Evolutionary conservation across 768 basidiomycete species (phyloP).

Genomic region (Mycena venus): DNA sequence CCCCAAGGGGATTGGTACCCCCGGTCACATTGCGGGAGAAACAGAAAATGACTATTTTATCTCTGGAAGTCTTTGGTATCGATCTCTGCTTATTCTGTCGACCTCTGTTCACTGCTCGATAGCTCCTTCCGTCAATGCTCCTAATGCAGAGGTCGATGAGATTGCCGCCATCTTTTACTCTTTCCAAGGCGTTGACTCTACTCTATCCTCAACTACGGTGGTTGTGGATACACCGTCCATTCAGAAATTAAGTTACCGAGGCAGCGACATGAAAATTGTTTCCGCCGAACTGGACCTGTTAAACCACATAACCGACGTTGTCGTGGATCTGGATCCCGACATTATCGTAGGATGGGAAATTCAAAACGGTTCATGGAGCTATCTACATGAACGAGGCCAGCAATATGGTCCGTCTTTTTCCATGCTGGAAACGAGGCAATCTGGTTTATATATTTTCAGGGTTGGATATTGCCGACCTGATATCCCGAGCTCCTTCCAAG

Average conservation of each 20-base stretch:
- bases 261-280: constrained; percentile 64
- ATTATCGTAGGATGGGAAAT: constrained; percentile 94
- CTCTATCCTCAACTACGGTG: constrained; percentile 64
- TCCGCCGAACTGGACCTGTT: constrained; percentile 84
- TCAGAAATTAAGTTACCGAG: constrained; percentile 52
- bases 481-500: constrained; percentile 80
- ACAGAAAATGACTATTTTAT: constrained; percentile 83
- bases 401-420: constrained; percentile 62
- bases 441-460: constrained; percentile 56
- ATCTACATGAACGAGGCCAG: constrained; percentile 76
- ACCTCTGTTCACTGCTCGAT: neutral
- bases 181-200: constrained; percentile 65
- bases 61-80: constrained; percentile 88
- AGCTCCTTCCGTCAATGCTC: constrained; percentile 76
- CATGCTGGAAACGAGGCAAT: neutral
- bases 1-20: constrained; percentile 52
- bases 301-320: constrained; percentile 80
- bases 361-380: constrained; percentile 92
- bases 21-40: constrained; percentile 60
- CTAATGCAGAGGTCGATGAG: constrained; percentile 76
- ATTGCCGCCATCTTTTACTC: constrained; percentile 83
- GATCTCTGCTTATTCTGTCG: neutral
- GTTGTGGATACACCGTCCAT: constrained; percentile 58
- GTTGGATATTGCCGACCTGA: constrained; percentile 76
- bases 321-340: constrained; percentile 89